phyloP scores from a whole-genome alignment of 225 moss, liverwort and hornwort species.

The Sphagnum tenellum region DNA sequence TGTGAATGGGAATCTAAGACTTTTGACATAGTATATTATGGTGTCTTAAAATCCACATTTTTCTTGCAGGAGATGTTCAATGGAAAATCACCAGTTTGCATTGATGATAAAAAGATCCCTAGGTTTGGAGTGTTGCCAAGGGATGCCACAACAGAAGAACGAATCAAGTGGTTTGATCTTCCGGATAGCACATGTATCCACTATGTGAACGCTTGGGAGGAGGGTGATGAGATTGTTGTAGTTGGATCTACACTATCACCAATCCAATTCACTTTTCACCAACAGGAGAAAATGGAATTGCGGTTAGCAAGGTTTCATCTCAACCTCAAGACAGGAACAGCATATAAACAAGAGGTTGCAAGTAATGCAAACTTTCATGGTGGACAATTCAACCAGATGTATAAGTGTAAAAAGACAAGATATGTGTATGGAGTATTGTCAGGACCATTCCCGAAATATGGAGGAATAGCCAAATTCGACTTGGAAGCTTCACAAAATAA shows the following conservation, averaged over 20 bases:
- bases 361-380: slow-evolving; percentile 22
- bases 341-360: slow-evolving; percentile 10
- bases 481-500: slow-evolving; percentile 1
- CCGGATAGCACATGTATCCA: slow-evolving; percentile 33
- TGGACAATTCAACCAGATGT: slow-evolving; percentile 18
- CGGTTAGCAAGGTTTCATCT: slow-evolving; percentile 16
- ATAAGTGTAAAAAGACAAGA: slow-evolving; percentile 18
- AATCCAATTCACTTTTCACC: neutral
- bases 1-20: neutral
- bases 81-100: slow-evolving; percentile 12
- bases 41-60: no score
- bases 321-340: slow-evolving; percentile 29
- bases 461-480: slow-evolving; percentile 35
- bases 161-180: slow-evolving; percentile 29
- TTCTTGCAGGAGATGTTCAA: slow-evolving; percentile 24
- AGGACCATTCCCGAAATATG: slow-evolving; percentile 32
- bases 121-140: slow-evolving; percentile 27
- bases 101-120: slow-evolving; percentile 24
- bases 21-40: neutral
- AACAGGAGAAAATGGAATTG: slow-evolving; percentile 3
- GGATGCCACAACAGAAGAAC: slow-evolving; percentile 6
- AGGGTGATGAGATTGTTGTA: slow-evolving; percentile 26
- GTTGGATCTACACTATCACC: slow-evolving; percentile 14
- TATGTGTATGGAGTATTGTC: slow-evolving; percentile 20
- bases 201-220: slow-evolving; percentile 43